phyloP scores from a whole-genome alignment of 2,329 filamentous ascomycete genomes.

The Incumbomyces lentus region DNA sequence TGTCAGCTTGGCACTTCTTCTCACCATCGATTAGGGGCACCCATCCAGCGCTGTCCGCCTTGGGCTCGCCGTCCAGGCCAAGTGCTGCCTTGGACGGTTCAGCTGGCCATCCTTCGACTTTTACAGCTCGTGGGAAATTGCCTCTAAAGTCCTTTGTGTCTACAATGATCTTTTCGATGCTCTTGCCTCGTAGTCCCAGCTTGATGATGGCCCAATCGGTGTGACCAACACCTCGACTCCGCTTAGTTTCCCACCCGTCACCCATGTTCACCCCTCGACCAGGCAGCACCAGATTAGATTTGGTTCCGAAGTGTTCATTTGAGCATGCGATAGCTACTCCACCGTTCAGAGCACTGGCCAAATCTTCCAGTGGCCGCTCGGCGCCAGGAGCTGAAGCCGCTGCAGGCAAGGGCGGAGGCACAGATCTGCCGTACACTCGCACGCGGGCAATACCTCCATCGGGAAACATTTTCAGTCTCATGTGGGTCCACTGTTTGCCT shows the following conservation, averaged over 20 bases:
- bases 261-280: constrained; percentile 37
- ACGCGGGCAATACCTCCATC: constrained; percentile 36
- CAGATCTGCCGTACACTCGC: constrained; percentile 33
- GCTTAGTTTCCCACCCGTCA: constrained; percentile 35
- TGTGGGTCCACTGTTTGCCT: constrained; percentile 31
- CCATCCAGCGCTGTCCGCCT: constrained; percentile 28
- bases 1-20: constrained; percentile 30
- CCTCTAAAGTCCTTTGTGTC: constrained; percentile 38
- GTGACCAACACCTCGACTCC: constrained; percentile 30
- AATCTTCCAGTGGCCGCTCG: constrained; percentile 26
- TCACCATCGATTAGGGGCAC: constrained; percentile 28
- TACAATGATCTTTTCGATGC: constrained; percentile 30
- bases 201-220: constrained; percentile 34
- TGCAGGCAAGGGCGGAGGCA: constrained; percentile 24
- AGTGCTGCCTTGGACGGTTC: constrained; percentile 19
- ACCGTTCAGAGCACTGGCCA: constrained; percentile 32
- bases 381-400: constrained; percentile 7
- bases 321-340: constrained; percentile 31
- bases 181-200: constrained; percentile 29
- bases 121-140: constrained; percentile 33
- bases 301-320: constrained; percentile 33
- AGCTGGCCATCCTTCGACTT: constrained; percentile 27
- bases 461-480: constrained; percentile 36
- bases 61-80: constrained; percentile 23
- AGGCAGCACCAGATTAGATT: constrained; percentile 31